Evolutionary conservation across 1,139 yeast species (phyloP).

Genomic region (Magnusiomyces starmeri): DNA sequence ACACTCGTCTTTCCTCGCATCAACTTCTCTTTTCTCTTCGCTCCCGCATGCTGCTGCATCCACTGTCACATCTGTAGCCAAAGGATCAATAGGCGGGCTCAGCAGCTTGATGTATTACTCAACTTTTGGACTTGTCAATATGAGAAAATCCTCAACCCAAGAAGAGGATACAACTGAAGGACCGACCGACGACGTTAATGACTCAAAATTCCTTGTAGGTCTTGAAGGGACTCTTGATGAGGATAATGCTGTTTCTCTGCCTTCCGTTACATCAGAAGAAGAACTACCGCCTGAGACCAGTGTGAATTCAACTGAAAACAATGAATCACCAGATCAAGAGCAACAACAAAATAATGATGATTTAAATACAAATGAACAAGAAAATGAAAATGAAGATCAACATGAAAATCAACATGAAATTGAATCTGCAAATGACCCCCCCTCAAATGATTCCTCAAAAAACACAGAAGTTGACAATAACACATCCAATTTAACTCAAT

Average conservation of each 20-base stretch:
- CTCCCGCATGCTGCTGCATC: conserved; percentile 10
- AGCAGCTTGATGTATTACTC: conserved; percentile 19
- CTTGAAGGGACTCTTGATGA: conserved; percentile 23
- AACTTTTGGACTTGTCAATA: conserved; percentile 16
- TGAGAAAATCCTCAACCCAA: conserved; percentile 13
- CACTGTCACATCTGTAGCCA: conserved; percentile 22
- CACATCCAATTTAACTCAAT: no score
- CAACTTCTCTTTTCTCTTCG: conserved; percentile 1
- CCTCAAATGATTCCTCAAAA: not conserved
- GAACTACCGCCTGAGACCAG: conserved; percentile 2
- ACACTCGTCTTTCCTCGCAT: not conserved
- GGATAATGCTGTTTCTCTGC: conserved; percentile 12
- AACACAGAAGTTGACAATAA: no score
- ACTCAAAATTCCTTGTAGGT: conserved; percentile 25
- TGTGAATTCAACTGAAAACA: not conserved
- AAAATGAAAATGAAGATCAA: not conserved
- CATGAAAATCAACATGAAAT: not conserved
- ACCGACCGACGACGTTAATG: conserved; percentile 22
- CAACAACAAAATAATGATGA: no score
- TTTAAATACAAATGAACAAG: no score
- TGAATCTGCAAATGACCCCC: not conserved
- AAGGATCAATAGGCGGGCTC: conserved; percentile 23
- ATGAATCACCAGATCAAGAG: not conserved
- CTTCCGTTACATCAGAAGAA: no score
- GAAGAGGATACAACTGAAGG: conserved; percentile 9